phyloP scores from a whole-genome alignment of 176 grass and related monocot species.

The Dactylis glomerata region DNA sequence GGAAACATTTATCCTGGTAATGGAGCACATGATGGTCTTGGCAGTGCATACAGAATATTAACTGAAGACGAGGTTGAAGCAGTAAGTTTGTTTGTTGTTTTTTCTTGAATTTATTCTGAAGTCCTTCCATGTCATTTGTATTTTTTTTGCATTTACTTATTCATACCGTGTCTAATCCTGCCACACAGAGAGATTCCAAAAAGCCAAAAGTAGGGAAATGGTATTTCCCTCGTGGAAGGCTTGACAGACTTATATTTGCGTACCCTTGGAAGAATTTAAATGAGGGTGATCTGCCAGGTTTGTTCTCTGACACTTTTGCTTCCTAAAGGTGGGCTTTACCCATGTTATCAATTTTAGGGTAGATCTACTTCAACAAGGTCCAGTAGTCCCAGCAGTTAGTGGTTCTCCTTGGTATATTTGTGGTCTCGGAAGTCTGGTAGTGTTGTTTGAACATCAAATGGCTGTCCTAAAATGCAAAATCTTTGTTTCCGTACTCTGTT shows the following conservation, averaged over 20 bases:
- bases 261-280: slow-evolving; percentile 82
- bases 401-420: neutral
- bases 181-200: slow-evolving; percentile 71
- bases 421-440: neutral
- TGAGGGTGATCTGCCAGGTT: slow-evolving; percentile 71
- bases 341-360: neutral
- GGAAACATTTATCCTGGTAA: slow-evolving; percentile 60
- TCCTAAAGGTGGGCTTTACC: neutral
- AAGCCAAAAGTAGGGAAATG: slow-evolving; percentile 79
- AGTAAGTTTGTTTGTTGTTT: slow-evolving; percentile 57
- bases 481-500: neutral
- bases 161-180: slow-evolving; percentile 27
- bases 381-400: neutral
- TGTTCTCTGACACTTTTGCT: slow-evolving; percentile 26
- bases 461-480: slow-evolving; percentile 12
- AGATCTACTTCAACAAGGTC: neutral
- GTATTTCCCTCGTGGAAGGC: slow-evolving; percentile 83
- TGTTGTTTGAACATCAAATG: slow-evolving; percentile 3
- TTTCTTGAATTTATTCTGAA: slow-evolving; percentile 12
- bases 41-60: slow-evolving; percentile 72
- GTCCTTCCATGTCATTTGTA: slow-evolving; percentile 15
- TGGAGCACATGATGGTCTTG: slow-evolving; percentile 29
- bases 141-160: slow-evolving; percentile 18
- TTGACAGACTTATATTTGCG: slow-evolving; percentile 74
- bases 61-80: slow-evolving; percentile 76